Percentiles rank a stretch among this genome's conserved stretches.
Conservation (phyloP, 257 asterid species). For the Agastache rugosa region DNA sequence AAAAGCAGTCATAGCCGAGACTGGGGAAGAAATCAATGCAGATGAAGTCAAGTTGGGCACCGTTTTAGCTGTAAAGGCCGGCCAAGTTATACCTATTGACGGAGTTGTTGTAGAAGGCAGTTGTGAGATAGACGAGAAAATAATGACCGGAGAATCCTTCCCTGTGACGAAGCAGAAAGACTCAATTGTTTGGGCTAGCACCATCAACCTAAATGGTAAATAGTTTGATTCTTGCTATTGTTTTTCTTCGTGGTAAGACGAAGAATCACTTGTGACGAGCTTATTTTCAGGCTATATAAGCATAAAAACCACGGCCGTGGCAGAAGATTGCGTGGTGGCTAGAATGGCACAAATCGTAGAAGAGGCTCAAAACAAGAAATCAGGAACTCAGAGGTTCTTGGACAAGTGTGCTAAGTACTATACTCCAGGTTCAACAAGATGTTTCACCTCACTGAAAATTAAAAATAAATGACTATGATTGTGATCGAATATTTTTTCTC, state of each 20-base stretch:
- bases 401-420: slow-evolving; percentile 90
- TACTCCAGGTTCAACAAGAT: slow-evolving; percentile 68
- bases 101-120: slow-evolving; percentile 78
- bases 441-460: no score
- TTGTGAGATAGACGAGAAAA: slow-evolving; percentile 87
- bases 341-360: slow-evolving; percentile 88
- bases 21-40: slow-evolving; percentile 69
- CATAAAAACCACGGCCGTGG: slow-evolving; percentile 63
- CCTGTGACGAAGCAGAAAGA: slow-evolving; percentile 79
- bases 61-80: slow-evolving; percentile 76
- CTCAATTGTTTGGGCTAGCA: slow-evolving; percentile 84
- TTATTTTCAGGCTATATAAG: slow-evolving; percentile 62
- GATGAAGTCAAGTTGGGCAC: slow-evolving; percentile 70
- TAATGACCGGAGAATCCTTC: slow-evolving; percentile 83
- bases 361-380: slow-evolving; percentile 85
- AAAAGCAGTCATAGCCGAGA: slow-evolving; percentile 74
- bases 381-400: slow-evolving; percentile 67
- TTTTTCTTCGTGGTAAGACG: not conserved
- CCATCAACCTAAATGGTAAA: slow-evolving; percentile 79
- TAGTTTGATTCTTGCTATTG: not conserved
- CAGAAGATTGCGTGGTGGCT: slow-evolving; percentile 82
- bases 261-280: not conserved
- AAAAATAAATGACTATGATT: not conserved
- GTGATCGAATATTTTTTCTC: not conserved
- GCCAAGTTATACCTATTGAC: slow-evolving; percentile 80